Percentiles rank a stretch among this genome's conserved stretches.
Conservation (phyloP, 768 basidiomycete species). For the Lactifluus volemus region DNA sequence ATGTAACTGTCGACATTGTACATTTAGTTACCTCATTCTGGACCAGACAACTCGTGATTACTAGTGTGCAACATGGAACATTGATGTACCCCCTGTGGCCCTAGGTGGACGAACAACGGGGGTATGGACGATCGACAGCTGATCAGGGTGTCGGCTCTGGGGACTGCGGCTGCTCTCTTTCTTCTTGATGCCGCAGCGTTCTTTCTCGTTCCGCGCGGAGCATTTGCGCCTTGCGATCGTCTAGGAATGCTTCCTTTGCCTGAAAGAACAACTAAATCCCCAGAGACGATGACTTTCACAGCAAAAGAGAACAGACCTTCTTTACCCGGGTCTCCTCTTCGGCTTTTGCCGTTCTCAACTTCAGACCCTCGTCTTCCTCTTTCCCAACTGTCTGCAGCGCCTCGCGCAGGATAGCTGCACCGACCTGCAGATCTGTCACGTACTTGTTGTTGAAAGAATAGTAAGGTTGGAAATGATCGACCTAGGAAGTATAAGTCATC, state of each 20-base stretch:
- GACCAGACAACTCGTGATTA: not conserved
- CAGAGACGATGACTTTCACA: not conserved
- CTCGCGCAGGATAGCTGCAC: conserved; percentile 58
- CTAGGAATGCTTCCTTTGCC: conserved; percentile 75
- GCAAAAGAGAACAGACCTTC: conserved; percentile 35
- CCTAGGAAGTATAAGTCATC: conserved; percentile 30
- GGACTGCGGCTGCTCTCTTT: not conserved
- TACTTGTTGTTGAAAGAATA: conserved; percentile 52
- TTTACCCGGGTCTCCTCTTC: conserved; percentile 43
- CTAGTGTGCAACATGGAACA: not conserved
- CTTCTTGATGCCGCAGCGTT: conserved; percentile 13
- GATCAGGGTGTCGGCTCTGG: not conserved
- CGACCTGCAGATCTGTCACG: conserved; percentile 50
- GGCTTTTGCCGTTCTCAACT: conserved; percentile 51
- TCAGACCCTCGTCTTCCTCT: conserved; percentile 39
- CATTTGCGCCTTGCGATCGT: conserved; percentile 58
- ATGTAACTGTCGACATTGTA: not conserved
- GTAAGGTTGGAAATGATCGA: conserved; percentile 62
- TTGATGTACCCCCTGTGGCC: not conserved
- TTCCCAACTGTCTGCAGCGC: conserved; percentile 42
- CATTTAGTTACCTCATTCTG: not conserved
- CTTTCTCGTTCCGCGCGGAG: conserved; percentile 52
- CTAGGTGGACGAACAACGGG: not conserved
- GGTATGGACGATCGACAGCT: not conserved
- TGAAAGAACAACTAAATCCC: conserved; percentile 23